Evolutionary conservation across 2,329 filamentous ascomycete species (phyloP).

Genomic region (Colletotrichum gigasporum): DNA sequence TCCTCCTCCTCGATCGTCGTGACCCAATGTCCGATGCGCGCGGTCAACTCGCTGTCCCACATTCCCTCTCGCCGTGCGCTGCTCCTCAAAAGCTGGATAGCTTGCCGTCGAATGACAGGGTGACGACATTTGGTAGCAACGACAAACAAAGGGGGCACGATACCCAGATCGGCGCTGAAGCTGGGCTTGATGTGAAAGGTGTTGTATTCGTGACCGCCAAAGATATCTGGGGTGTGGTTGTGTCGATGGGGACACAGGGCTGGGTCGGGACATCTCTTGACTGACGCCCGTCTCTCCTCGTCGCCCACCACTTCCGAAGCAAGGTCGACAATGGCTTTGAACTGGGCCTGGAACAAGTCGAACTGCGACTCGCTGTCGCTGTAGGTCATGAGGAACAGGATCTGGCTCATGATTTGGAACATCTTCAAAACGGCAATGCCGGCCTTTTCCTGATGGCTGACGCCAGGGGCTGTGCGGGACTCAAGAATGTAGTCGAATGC

Average conservation of each 20-base stretch:
- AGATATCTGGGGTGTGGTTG: conserved; percentile 45
- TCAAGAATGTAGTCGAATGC: conserved; percentile 66
- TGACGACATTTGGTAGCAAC: conserved; percentile 74
- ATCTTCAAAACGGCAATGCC: conserved; percentile 71
- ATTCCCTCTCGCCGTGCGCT: conserved; percentile 72
- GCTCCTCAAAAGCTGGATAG: conserved; percentile 68
- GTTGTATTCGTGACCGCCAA: conserved; percentile 53
- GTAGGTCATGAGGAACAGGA: conserved; percentile 70
- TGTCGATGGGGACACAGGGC: conserved; percentile 53
- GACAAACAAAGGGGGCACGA: conserved; percentile 72
- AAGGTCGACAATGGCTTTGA: conserved; percentile 64
- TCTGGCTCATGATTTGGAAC: conserved; percentile 65
- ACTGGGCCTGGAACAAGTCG: conserved; percentile 61
- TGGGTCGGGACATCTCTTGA: conserved; percentile 54
- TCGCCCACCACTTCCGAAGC: conserved; percentile 68
- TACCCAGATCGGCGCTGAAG: conserved; percentile 71
- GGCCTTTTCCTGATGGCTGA: conserved; percentile 65
- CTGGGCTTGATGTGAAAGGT: conserved; percentile 65
- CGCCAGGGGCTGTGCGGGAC: conserved; percentile 56
- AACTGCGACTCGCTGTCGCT: conserved; percentile 67
- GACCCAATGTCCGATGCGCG: conserved; percentile 65
- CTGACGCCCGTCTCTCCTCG: conserved; percentile 61
- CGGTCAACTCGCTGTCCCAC: conserved; percentile 72
- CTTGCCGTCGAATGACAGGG: conserved; percentile 63
- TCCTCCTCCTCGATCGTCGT: conserved; percentile 63